Evolutionary conservation across 257 asterid genomes (phyloP), one percentile per base, ranked within the genome.

Genomic region (Solanum stenotomum): DNA sequence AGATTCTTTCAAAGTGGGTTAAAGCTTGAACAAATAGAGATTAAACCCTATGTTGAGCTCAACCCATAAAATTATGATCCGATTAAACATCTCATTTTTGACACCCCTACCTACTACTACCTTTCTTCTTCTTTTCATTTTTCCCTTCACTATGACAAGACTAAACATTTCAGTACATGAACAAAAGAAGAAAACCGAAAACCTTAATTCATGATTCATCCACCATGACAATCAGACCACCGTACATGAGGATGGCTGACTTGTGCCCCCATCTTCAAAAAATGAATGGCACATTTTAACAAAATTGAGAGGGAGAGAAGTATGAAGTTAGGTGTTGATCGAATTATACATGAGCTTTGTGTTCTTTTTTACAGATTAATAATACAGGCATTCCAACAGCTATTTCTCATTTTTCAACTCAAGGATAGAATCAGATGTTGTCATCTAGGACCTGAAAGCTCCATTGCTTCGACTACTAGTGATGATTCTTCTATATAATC

Each of bases 381-480:
- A 77, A 79, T 22, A 77, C 84, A 77, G 10, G 61, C 35, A 40
- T 76, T 35, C 83, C 83, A 77, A 77, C 84, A 77, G 34, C 61
- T 40, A 40, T 25, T 78, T 13, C 31, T 42, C 83, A 76, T 25
- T 78, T 56, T 79, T 37, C 67, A 27, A 44, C 40, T 16, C 2
- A 79, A 44, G 63, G 27, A 79, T 44, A 44, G 20, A 75, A 79
- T 20, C 63, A 49, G 40, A 85, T 68, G 81, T 87, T 70, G 74
- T 87, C 84, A 89, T 85, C 91, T 89, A n/a, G 91, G 91, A 79
- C 91, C 91, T 10, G 91, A 89, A 59, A 89, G 91, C 65, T 89
- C 91, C 40, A 87, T 87, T 59, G 89, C 89, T 56, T 86, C 87
- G 9, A 83, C 87, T 23, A 89, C 77, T 31, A 89, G 59, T 14